Evolutionary conservation across 1,139 yeast species (phyloP).

Genomic region (Taphrina betulina): DNA sequence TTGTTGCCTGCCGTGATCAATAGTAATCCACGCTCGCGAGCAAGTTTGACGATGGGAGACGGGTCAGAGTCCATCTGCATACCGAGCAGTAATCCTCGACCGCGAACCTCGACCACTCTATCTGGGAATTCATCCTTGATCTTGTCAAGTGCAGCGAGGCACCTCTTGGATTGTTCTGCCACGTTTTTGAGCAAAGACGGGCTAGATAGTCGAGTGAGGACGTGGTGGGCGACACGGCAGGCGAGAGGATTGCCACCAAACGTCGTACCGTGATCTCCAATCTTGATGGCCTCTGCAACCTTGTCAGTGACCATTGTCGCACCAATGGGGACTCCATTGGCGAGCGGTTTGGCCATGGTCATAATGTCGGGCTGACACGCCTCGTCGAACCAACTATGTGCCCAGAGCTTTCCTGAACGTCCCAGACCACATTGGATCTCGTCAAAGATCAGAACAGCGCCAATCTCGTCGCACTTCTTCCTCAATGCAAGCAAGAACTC

Average conservation of each 20-base stretch:
- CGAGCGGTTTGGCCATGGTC: constrained; percentile 92
- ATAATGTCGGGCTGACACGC: constrained; percentile 86
- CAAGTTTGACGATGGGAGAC: constrained; percentile 60
- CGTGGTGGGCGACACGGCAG: constrained; percentile 73
- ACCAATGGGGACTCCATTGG: constrained; percentile 97
- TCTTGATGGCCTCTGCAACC: constrained; percentile 67
- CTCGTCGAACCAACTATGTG: constrained; percentile 67
- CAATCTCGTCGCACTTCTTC: constrained; percentile 64
- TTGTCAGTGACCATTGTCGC: constrained; percentile 84
- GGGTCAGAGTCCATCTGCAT: constrained; percentile 71
- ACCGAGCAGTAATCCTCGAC: constrained; percentile 84
- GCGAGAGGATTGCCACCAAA: constrained; percentile 97
- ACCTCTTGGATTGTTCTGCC: constrained; percentile 48
- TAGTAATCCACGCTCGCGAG: constrained; percentile 75
- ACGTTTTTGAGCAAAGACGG: constrained; percentile 62
- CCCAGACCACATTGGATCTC: constrained; percentile 98
- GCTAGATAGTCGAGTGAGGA: constrained; percentile 64
- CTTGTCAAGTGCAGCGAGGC: constrained; percentile 50
- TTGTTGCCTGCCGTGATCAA: constrained; percentile 89
- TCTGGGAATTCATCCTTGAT: constrained; percentile 58
- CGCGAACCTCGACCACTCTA: constrained; percentile 68
- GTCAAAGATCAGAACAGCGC: constrained; percentile 80
- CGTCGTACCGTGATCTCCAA: constrained; percentile 97
- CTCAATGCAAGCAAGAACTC: constrained; percentile 69
- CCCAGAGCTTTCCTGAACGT: constrained; percentile 91